Base-by-base conservation (phyloP, 805 yeast genomes). In the Candida cerambycidarum region DNA sequence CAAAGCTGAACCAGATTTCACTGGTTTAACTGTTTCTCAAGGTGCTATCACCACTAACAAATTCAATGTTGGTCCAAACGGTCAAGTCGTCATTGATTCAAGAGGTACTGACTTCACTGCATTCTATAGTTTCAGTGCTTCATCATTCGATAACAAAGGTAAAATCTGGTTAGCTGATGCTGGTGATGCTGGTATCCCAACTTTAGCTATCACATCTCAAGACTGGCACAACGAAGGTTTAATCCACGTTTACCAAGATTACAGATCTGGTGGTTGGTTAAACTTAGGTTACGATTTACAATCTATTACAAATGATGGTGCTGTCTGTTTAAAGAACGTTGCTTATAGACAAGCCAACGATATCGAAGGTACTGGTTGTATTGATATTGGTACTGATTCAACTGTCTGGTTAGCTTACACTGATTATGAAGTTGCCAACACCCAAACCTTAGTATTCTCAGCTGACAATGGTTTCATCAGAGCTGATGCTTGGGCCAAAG, bases 1-100 rank as follows among this genome's bases (percentile, higher is more conserved):
- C 19, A 50, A 58, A 8, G 47, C 56, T 17, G 41, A 52, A 27
- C 45, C 51, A 9, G 44, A 48, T 14, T 38, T 51, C 4, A 39
- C 50, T 42, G 55, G 57, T 17, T 55, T 57, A 29, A 50, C 46
- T 30, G 54, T 51, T 16, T 39, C 47, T 23, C 47, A 52, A 19
- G 47, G 47, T 25, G 53, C 55, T 29, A 23, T 42, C 10, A 39
- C 17, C 39, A 24, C 48, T 18, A 48, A 48, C 30, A 35, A 41
- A 36, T 41, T 41, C 14, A 13, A 29, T 23, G 41, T 42, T 17
- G 45, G 41, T 18, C 12, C 41, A 4, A 38, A 51, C 18, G 69
- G 69, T 38, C 46, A 40, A 11, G 43, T 58, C 17, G 49, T 59
- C 5, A 56, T 61, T 41, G 56, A 62, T 41, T 51, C 66, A 10